These are phyloP conservation scores for Ceratobasidium sp. DNA, from an alignment of 1,284 basidiomycete genomes.

Conservation along the genomic window DNA sequence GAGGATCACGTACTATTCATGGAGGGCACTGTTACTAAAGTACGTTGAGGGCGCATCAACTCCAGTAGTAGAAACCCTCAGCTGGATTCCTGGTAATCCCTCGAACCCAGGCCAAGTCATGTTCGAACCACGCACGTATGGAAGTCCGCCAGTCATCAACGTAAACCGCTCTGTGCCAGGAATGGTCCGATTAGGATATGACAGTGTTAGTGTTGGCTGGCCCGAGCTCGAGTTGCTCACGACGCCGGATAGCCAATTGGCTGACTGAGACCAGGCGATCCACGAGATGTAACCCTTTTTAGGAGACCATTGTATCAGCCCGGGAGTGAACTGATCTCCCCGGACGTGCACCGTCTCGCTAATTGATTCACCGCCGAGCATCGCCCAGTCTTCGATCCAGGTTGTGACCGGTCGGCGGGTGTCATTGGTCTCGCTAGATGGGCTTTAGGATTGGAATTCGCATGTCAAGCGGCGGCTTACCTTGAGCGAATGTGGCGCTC, in stretches of 20 bases:
- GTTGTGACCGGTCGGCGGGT: conserved; percentile 28
- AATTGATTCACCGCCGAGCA: conserved; percentile 32
- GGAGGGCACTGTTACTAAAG: conserved; percentile 19
- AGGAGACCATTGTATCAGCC: conserved; percentile 28
- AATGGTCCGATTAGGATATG: conserved; percentile 19
- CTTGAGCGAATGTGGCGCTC: conserved; percentile 29
- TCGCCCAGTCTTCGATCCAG: conserved; percentile 31
- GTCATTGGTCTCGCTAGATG: conserved; percentile 20
- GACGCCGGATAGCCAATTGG: conserved; percentile 25
- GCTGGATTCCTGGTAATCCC: conserved; percentile 24
- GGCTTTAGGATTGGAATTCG: not conserved
- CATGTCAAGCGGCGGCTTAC: not conserved
- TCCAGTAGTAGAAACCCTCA: conserved; percentile 15
- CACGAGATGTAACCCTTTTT: conserved; percentile 24
- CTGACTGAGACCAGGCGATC: conserved; percentile 34
- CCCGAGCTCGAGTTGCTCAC: conserved; percentile 27
- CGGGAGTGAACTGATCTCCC: conserved; percentile 19
- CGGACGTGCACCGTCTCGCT: conserved; percentile 23
- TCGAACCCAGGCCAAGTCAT: conserved; percentile 28
- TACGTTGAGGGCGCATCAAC: conserved; percentile 29
- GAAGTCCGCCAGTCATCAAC: conserved; percentile 15
- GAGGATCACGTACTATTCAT: conserved; percentile 12
- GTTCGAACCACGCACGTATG: conserved; percentile 14
- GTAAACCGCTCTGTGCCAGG: conserved; percentile 24
- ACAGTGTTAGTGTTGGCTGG: conserved; percentile 14